Percentiles rank a stretch among this genome's conserved stretches.
Conservation (phyloP, 805 yeast genomes). For the Danielia reshetovae region DNA sequence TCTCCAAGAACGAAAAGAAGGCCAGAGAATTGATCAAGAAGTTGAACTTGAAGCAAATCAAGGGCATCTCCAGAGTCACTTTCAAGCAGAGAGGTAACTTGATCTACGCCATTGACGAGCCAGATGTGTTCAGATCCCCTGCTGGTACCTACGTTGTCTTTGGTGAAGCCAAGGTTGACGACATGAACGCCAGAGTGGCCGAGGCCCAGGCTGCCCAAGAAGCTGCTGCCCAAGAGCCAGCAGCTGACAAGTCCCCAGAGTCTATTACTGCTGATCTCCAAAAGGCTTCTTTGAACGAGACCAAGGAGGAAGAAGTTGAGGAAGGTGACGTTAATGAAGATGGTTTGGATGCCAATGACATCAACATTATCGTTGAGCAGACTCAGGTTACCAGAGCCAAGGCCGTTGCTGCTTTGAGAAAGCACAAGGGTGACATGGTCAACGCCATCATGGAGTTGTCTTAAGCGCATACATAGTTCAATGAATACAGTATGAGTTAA, state of each 20-base stretch:
- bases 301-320: constrained; percentile 48
- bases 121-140: constrained; percentile 91
- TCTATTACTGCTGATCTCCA: constrained; percentile 80
- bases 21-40: constrained; percentile 88
- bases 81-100: constrained; percentile 90
- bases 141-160: constrained; percentile 95
- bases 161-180: constrained; percentile 97
- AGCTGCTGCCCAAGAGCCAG: constrained; percentile 47
- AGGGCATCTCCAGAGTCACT: constrained; percentile 92
- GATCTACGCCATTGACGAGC: constrained; percentile 83
- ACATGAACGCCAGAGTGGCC: constrained; percentile 82
- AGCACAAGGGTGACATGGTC: constrained; percentile 90
- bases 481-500: no score
- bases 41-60: constrained; percentile 84
- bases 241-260: constrained; percentile 62
- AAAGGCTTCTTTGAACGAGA: constrained; percentile 53
- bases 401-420: constrained; percentile 87
- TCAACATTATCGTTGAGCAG: constrained; percentile 86
- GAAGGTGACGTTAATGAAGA: constrained; percentile 79
- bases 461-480: constrained; percentile 13
- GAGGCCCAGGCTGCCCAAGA: constrained; percentile 73
- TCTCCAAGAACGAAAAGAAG: constrained; percentile 90
- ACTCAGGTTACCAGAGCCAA: constrained; percentile 83
- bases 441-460: constrained; percentile 88
- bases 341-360: constrained; percentile 78